Base-by-base conservation (phyloP, 176 grass and related monocot species). In the Ananas comosus region DNA sequence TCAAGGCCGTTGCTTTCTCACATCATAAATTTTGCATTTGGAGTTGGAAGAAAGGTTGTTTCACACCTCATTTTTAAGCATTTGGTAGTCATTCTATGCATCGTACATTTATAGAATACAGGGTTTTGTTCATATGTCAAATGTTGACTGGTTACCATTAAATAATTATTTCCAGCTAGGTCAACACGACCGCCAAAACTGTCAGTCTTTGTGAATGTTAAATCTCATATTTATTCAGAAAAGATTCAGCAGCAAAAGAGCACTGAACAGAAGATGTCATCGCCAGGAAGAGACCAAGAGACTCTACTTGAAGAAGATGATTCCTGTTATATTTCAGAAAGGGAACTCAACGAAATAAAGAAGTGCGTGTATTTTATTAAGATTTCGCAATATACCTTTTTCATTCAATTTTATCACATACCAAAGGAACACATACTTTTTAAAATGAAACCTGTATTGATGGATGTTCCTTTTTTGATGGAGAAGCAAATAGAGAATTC, bases 161-260 rank as follows among this genome's bases (percentile, higher is more conserved):
- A 42, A 42, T 42, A 42, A 11, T 63, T 23, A 63, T 63, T 24
- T 63, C 19, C 12, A 67, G 65, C 33, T 67, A 42, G 25, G 4
- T 4, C 12, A 47, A 67, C 12, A 49, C 12, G 9, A 49, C 33
- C 47, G n/a, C 65, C 65, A 49, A 4, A 19, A 47, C 27, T 16
- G 48, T 67, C 65, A 19, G 65, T 42, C 65, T 47, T 67, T 13
- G n/a, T 67, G 65, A 67, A 33, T 24, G 16, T 49, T 49, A 67
- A 42, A n/a, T 47, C 65, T 11, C 3, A 12, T 67, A n/a, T 67
- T 42, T 67, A 33, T 25, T 47, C 6, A 33, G 65, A 67, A 67
- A 67, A 33, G 65, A 25, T 67, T 67, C 65, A 67, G 28, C 24
- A 67, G 28, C 48, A 33, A 33, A 67, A 67, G 65, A 25, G 19